phyloP scores from a whole-genome alignment of 1,284 basidiomycete species.

The Megacollybia platyphylla region DNA sequence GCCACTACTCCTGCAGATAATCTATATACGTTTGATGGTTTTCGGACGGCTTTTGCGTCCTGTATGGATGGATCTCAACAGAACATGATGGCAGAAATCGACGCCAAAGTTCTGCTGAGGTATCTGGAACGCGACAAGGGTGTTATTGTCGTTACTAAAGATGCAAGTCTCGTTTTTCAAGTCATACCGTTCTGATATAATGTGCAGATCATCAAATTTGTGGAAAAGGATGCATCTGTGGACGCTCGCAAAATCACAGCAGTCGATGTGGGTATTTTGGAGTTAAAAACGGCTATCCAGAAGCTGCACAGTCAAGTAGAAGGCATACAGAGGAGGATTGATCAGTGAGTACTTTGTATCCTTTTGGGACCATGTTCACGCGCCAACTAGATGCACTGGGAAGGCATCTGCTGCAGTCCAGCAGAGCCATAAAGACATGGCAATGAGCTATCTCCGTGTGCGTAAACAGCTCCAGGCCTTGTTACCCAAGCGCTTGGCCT shows the following conservation, averaged over 20 bases:
- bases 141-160: conserved; percentile 47
- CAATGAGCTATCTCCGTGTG: conserved; percentile 65
- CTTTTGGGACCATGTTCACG: neutral
- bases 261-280: conserved; percentile 64
- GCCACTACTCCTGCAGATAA: conserved; percentile 45
- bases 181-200: neutral
- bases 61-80: conserved; percentile 9
- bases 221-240: conserved; percentile 22
- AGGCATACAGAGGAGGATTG: conserved; percentile 52
- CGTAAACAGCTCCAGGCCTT: conserved; percentile 75
- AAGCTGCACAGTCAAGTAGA: conserved; percentile 59
- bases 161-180: conserved; percentile 28
- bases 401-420: conserved; percentile 57
- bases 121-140: conserved; percentile 70
- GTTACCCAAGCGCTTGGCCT: conserved; percentile 59
- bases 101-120: conserved; percentile 61
- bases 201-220: conserved; percentile 67
- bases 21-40: conserved; percentile 52
- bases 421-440: conserved; percentile 60
- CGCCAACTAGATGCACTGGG: conserved; percentile 38
- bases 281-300: conserved; percentile 55
- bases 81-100: conserved; percentile 34
- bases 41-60: conserved; percentile 44
- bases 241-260: conserved; percentile 41
- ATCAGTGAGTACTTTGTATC: conserved; percentile 33